These are phyloP conservation scores for Fusarium paranaense DNA, from an alignment of 2,329 filamentous ascomycete genomes.

Conservation along the genomic window DNA sequence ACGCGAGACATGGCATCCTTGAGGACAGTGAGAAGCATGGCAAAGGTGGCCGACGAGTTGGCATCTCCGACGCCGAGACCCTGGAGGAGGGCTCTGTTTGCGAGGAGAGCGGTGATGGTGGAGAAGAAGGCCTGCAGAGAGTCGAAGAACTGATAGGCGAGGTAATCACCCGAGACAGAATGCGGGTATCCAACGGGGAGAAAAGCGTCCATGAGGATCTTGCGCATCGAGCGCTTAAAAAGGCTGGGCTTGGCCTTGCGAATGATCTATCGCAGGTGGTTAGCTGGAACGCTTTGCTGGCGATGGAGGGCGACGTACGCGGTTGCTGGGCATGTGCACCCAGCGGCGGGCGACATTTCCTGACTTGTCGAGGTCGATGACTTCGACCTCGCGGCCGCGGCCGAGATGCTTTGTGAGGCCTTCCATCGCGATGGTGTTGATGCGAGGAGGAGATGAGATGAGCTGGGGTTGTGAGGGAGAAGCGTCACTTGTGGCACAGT, in stretches of 20 bases:
- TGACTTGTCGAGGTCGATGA: slow-evolving; percentile 54
- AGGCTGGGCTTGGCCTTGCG: slow-evolving; percentile 36
- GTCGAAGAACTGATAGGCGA: slow-evolving; percentile 77
- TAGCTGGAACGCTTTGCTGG: not conserved
- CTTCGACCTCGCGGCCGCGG: slow-evolving; percentile 43
- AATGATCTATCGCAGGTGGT: slow-evolving; percentile 34
- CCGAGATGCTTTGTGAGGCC: slow-evolving; percentile 40
- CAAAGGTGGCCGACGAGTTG: slow-evolving; percentile 80
- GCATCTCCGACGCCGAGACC: slow-evolving; percentile 86
- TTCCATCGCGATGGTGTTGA: slow-evolving; percentile 26
- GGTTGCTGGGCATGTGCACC: slow-evolving; percentile 46
- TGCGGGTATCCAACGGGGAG: slow-evolving; percentile 89
- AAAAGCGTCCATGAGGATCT: slow-evolving; percentile 65
- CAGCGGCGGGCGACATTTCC: slow-evolving; percentile 51
- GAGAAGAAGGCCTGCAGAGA: slow-evolving; percentile 88
- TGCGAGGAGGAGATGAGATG: not conserved
- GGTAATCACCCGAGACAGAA: slow-evolving; percentile 87
- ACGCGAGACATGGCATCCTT: slow-evolving; percentile 85
- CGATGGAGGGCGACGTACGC: slow-evolving; percentile 28
- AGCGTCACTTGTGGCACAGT: not conserved
- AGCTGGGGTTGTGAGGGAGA: not conserved
- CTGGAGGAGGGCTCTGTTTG: slow-evolving; percentile 84
- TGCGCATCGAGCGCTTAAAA: slow-evolving; percentile 44
- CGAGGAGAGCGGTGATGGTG: slow-evolving; percentile 82
- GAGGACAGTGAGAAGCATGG: slow-evolving; percentile 83